These are phyloP conservation scores for Thalia dealbata DNA, from an alignment of 176 grass and related monocot genomes.

Conservation along the genomic window DNA sequence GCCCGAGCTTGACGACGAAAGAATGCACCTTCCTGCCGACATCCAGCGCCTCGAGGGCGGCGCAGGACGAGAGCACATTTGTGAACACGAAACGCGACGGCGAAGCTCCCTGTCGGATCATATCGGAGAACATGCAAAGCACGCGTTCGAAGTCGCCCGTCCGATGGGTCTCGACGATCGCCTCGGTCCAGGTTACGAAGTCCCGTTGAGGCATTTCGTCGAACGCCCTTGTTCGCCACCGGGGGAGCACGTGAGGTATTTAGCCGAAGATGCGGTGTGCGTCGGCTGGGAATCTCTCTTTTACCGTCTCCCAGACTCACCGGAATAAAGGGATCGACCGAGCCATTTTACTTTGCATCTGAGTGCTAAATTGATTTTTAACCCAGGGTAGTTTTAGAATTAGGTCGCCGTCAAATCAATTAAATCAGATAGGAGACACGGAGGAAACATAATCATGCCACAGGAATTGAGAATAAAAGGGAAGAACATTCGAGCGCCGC, in stretches of 20 bases:
- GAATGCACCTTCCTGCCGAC: slow-evolving; percentile 41
- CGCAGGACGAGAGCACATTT: slow-evolving; percentile 51
- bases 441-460: too few species aligned
- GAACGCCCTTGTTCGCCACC: slow-evolving; percentile 30
- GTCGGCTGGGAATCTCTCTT: too few species aligned
- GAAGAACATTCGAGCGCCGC: too few species aligned
- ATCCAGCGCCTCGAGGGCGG: not conserved
- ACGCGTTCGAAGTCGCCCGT: slow-evolving; percentile 30
- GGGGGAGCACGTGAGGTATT: not conserved
- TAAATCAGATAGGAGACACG: too few species aligned
- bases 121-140: slow-evolving; percentile 36
- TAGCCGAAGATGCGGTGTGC: not conserved
- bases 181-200: slow-evolving; percentile 54
- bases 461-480: too few species aligned
- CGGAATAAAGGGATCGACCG: too few species aligned
- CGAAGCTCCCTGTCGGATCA: slow-evolving; percentile 31
- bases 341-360: too few species aligned
- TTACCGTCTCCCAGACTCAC: too few species aligned
- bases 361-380: too few species aligned
- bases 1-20: slow-evolving; percentile 49
- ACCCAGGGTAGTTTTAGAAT: too few species aligned
- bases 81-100: slow-evolving; percentile 63
- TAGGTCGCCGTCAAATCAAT: too few species aligned
- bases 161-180: slow-evolving; percentile 53
- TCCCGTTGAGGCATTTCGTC: slow-evolving; percentile 54